Base-by-base conservation (phyloP, 2,329 filamentous ascomycete species). In the Zopfia rhizophila region DNA sequence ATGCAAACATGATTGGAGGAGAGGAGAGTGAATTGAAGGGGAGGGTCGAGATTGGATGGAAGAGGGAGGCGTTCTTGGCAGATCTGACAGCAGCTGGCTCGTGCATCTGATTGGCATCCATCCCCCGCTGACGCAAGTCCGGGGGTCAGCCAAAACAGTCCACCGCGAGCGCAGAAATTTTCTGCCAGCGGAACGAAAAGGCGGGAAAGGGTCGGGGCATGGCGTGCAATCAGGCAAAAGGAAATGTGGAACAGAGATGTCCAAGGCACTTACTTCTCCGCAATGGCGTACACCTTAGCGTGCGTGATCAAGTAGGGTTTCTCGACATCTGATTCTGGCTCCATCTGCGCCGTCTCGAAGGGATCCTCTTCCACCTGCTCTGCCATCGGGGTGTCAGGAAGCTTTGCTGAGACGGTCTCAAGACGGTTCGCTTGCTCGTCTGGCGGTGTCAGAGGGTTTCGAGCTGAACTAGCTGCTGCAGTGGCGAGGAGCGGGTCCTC, bases 261-360 rank as follows among this genome's bases (percentile, higher is more conserved):
- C 44, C 51, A 37, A 32, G 31, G 37, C 50, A 70, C 70, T 62
- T 69, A 72, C 67, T 79, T 79, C 59, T 79, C 77, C 7, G 75
- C 77, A 17, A 79, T 70, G 23, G 76, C 75, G 56, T 80, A 80
- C 27, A 80, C 73, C 39, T 74, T 73, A 11, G 75, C 72, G 54
- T 80, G 77, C 12, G 72, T 68, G 35, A 79, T 52, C 5, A 79
- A 67, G 56, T 78, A 69, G 5, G 75, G 68, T 29, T 67, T 63
- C 49, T 74, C 69, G 10, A 61, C 58, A 33, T 72, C 70, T 28
- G 66, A 58, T 36, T 73, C 63, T 31, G 73, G 61, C 45, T 70
- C 65, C 16, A 53, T 53, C 27, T 56, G 47, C 13, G 58, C 46
- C 22, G 35, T 51, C 40, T 72, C 66, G 30, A 60, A 45, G n/a